These are phyloP conservation scores for Quercus aquifolioides DNA, from an alignment of 306 rosid genomes.

Conservation along the genomic window DNA sequence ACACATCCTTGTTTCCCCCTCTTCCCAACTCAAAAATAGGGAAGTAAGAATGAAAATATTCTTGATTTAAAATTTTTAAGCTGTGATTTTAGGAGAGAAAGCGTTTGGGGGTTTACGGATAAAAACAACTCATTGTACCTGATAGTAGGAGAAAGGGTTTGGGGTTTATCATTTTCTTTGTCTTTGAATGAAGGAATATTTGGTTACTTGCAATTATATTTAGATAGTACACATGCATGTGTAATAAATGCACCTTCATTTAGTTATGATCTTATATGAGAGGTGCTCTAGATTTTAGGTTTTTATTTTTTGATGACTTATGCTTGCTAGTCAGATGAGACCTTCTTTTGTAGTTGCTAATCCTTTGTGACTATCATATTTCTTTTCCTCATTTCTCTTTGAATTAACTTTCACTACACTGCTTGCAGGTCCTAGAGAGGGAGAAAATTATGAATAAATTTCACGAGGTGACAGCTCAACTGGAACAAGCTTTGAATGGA, in stretches of 20 bases:
- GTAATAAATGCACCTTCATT: neutral
- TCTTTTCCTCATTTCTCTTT: neutral
- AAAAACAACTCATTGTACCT: neutral
- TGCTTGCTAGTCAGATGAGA: slow-evolving; percentile 5
- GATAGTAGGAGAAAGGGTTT: neutral
- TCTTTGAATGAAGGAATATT: neutral
- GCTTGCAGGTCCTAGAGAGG: slow-evolving; percentile 78
- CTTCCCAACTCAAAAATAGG: neutral
- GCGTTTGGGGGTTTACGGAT: neutral
- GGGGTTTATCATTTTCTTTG: neutral
- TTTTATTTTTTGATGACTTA: neutral
- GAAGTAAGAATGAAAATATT: neutral
- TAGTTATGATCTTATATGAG: neutral
- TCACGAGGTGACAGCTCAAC: slow-evolving; percentile 58
- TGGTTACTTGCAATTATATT: neutral
- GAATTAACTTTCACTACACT: neutral
- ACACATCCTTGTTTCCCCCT: no score
- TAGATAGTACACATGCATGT: neutral
- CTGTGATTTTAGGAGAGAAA: neutral
- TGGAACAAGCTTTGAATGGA: slow-evolving; percentile 71
- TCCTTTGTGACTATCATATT: neutral
- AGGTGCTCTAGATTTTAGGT: neutral
- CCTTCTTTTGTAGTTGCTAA: slow-evolving; percentile 10
- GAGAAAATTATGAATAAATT: slow-evolving; percentile 68
- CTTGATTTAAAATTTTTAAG: neutral